Conservation (phyloP, 768 basidiomycete species). For the Lactarius vividus region DNA sequence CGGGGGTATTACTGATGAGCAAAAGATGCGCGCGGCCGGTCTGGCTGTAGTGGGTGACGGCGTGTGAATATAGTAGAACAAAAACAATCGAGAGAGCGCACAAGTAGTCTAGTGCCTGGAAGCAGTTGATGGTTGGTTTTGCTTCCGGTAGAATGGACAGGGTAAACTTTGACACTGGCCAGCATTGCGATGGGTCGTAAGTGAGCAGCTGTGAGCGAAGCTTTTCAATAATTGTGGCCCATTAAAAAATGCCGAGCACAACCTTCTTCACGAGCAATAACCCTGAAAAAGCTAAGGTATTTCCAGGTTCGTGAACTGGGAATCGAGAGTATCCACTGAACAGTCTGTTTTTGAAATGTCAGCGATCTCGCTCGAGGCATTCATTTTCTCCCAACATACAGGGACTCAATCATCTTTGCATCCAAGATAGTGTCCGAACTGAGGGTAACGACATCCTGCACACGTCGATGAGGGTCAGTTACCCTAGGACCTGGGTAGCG, state of each 20-base stretch:
- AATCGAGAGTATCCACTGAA: slow-evolving; percentile 90
- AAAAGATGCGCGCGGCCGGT: slow-evolving; percentile 93
- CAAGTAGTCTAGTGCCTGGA: slow-evolving; percentile 95
- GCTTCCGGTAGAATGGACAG: slow-evolving; percentile 90
- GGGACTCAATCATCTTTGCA: slow-evolving; percentile 69
- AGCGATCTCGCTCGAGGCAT: not conserved
- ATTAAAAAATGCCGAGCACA: not conserved
- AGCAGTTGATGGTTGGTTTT: slow-evolving; percentile 82
- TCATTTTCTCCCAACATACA: slow-evolving; percentile 42
- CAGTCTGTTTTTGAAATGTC: slow-evolving; percentile 41
- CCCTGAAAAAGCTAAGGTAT: slow-evolving; percentile 71
- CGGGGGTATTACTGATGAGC: slow-evolving; percentile 81
- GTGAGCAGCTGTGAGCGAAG: slow-evolving; percentile 59
- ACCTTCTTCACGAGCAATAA: slow-evolving; percentile 84
- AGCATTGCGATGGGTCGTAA: slow-evolving; percentile 81
- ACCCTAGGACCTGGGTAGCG: not conserved
- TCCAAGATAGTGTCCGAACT: slow-evolving; percentile 76
- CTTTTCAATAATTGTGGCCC: not conserved
- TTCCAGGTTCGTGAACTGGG: slow-evolving; percentile 75
- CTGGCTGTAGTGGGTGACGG: slow-evolving; percentile 50
- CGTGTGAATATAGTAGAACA: not conserved
- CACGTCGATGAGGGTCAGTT: not conserved
- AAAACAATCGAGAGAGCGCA: slow-evolving; percentile 31
- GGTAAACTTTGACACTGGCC: slow-evolving; percentile 70
- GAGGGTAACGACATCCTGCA: slow-evolving; percentile 78